Evolutionary conservation across 441 rosid genomes (phyloP).

Genomic region (Adansonia madagascariensis): DNA sequence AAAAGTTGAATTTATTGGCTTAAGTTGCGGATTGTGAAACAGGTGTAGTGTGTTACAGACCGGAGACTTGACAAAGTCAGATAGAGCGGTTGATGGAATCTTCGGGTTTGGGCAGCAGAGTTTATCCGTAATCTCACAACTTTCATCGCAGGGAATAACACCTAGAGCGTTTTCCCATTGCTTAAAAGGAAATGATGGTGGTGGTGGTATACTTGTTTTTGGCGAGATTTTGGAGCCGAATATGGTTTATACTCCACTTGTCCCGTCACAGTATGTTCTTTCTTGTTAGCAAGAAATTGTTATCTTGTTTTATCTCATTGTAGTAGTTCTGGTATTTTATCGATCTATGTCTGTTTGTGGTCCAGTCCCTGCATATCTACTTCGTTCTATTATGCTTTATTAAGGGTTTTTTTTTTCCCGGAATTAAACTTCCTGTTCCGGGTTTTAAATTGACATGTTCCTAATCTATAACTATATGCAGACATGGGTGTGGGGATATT

Average conservation of each 20-base stretch:
- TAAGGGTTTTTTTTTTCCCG: no score
- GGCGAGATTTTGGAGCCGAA: slow-evolving; percentile 85
- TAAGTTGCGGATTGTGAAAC: slow-evolving; percentile 39
- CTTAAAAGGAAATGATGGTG: slow-evolving; percentile 69
- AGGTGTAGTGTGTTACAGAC: slow-evolving; percentile 75
- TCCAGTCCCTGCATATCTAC: no score
- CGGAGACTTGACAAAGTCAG: slow-evolving; percentile 77
- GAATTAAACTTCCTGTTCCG: no score
- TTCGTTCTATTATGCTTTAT: no score
- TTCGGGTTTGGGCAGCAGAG: slow-evolving; percentile 87
- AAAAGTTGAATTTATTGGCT: slow-evolving; percentile 27
- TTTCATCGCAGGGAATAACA: slow-evolving; percentile 74
- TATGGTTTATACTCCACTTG: slow-evolving; percentile 82
- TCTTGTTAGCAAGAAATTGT: background rate
- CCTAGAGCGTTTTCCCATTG: slow-evolving; percentile 43
- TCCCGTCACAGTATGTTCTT: slow-evolving; percentile 66
- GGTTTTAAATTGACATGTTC: no score
- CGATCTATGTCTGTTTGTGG: background rate
- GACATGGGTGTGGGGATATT: no score
- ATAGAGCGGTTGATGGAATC: slow-evolving; percentile 88
- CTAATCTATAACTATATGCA: no score
- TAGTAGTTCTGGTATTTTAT: background rate
- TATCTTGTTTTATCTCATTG: slow-evolving; percentile 1
- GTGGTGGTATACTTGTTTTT: slow-evolving; percentile 89
- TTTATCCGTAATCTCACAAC: slow-evolving; percentile 84